A percentile compares a stretch with the other conserved stretches of the same genome.
Evolutionary conservation across 2,329 filamentous ascomycete species (phyloP).

Genomic region (Chaetothyriales sp.): DNA sequence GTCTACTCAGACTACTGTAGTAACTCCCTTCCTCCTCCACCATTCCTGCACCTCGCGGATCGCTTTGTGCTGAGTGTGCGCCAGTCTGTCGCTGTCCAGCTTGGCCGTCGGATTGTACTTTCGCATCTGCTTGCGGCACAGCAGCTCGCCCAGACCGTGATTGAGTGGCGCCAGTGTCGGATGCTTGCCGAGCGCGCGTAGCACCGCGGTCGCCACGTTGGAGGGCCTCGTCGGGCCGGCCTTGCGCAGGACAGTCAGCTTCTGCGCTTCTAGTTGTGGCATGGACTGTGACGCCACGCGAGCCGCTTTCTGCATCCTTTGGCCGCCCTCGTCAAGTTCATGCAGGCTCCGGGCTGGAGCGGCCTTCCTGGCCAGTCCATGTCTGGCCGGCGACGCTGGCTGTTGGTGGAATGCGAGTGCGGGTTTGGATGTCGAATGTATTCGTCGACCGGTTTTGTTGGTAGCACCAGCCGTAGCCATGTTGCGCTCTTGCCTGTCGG

Average conservation of each 20-base stretch:
- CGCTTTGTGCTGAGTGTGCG: not conserved
- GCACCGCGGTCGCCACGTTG: not conserved
- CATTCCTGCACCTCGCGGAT: not conserved
- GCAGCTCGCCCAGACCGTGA: not conserved
- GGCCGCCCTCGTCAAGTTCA: not conserved
- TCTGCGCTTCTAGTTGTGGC: not conserved
- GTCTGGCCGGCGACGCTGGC: not conserved
- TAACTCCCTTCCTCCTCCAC: not conserved
- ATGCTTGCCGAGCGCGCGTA: constrained; percentile 2
- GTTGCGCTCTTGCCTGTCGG: not conserved
- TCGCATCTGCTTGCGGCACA: not conserved
- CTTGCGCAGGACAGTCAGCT: not conserved
- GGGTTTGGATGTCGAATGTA: not conserved
- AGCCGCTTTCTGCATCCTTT: not conserved
- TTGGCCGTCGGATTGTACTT: not conserved
- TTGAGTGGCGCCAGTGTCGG: constrained; percentile 1
- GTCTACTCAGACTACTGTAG: too few species aligned
- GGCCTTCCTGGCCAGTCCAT: not conserved
- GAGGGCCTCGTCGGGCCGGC: not conserved
- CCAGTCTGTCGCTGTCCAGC: not conserved
- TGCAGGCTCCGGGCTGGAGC: not conserved
- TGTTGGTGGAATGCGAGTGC: not conserved
- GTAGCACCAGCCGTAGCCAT: not conserved
- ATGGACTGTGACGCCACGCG: not conserved
- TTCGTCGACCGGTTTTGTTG: not conserved